phyloP scores from a whole-genome alignment of 345 rosid genomes.

The Gossypium anomalum region DNA sequence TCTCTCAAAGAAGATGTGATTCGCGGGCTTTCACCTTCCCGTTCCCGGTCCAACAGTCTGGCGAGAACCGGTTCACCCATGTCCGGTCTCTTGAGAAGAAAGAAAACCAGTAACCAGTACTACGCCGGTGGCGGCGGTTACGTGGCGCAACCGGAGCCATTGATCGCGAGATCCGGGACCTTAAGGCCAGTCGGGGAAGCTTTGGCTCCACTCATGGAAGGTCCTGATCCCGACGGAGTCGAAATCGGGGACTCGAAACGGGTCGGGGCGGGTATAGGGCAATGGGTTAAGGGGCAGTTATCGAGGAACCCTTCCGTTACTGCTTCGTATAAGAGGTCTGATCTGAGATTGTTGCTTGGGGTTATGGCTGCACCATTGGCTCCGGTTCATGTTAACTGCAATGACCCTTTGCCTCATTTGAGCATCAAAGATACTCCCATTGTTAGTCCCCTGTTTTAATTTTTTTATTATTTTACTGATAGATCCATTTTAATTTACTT shows the following conservation, averaged over 20 bases:
- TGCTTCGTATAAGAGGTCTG: slow-evolving; percentile 49
- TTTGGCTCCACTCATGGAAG: slow-evolving; percentile 72
- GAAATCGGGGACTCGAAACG: slow-evolving; percentile 45
- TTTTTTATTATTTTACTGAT: not conserved
- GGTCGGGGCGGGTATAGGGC: slow-evolving; percentile 66
- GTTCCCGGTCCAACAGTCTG: slow-evolving; percentile 61
- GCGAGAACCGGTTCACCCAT: slow-evolving; percentile 52
- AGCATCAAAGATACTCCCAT: slow-evolving; percentile 86
- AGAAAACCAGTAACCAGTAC: slow-evolving; percentile 29
- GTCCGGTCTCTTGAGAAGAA: slow-evolving; percentile 46
- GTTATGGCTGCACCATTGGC: slow-evolving; percentile 94
- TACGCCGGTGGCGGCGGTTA: slow-evolving; percentile 14
- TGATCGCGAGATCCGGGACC: slow-evolving; percentile 72
- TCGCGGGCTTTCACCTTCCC: slow-evolving; percentile 82
- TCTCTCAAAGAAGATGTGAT: slow-evolving; percentile 78
- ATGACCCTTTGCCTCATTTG: slow-evolving; percentile 78
- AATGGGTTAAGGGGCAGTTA: slow-evolving; percentile 80
- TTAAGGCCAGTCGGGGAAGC: slow-evolving; percentile 59
- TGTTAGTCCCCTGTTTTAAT: slow-evolving; percentile 35
- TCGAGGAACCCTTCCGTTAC: slow-evolving; percentile 53
- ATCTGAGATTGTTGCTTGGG: slow-evolving; percentile 76
- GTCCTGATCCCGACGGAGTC: slow-evolving; percentile 85
- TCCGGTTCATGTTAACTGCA: slow-evolving; percentile 62
- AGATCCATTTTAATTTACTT: not conserved
- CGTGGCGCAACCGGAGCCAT: slow-evolving; percentile 42